Evolutionary conservation across 306 rosid genomes (phyloP).

Genomic region (Prunus padus): DNA sequence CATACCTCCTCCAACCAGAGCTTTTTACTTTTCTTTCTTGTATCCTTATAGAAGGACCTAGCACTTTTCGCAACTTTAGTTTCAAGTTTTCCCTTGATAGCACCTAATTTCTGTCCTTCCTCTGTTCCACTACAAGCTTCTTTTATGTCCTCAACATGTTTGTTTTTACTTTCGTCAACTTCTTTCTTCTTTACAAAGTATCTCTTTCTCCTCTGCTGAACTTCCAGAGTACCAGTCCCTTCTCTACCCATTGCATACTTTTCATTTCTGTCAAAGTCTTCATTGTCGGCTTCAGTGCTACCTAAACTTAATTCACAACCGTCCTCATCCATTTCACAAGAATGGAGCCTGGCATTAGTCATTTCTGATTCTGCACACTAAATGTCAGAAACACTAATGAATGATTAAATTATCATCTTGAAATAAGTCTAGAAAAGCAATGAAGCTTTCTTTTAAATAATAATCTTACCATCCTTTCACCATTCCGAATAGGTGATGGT

Average conservation of each 20-base stretch:
- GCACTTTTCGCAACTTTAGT: slow-evolving; percentile 46
- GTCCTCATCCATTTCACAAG: slow-evolving; percentile 53
- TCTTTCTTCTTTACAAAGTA: slow-evolving; percentile 45
- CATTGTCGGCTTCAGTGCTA: slow-evolving; percentile 62
- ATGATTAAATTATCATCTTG: slow-evolving; percentile 9
- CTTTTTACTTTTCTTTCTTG: slow-evolving; percentile 56
- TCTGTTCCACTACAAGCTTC: slow-evolving; percentile 83
- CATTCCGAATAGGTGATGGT: slow-evolving; percentile 48
- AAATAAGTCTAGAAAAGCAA: slow-evolving; percentile 23
- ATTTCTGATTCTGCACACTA: slow-evolving; percentile 58
- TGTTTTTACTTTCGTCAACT: slow-evolving; percentile 43
- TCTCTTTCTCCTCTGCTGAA: slow-evolving; percentile 48
- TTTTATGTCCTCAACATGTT: slow-evolving; percentile 60
- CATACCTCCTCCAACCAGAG: slow-evolving; percentile 56
- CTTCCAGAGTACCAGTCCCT: slow-evolving; percentile 38
- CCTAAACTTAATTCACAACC: slow-evolving; percentile 78
- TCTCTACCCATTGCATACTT: slow-evolving; percentile 36
- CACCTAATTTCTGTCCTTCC: slow-evolving; percentile 49
- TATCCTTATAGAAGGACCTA: slow-evolving; percentile 53
- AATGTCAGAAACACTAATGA: slow-evolving; percentile 24
- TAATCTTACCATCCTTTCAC: slow-evolving; percentile 59
- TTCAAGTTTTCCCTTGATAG: slow-evolving; percentile 49
- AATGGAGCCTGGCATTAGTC: slow-evolving; percentile 34
- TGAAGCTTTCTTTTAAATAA: slow-evolving; percentile 5
- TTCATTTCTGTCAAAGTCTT: slow-evolving; percentile 39